Evolutionary conservation across 495 filamentous ascomycete species (phyloP).

Genomic region (Lepidopterella palustris): DNA sequence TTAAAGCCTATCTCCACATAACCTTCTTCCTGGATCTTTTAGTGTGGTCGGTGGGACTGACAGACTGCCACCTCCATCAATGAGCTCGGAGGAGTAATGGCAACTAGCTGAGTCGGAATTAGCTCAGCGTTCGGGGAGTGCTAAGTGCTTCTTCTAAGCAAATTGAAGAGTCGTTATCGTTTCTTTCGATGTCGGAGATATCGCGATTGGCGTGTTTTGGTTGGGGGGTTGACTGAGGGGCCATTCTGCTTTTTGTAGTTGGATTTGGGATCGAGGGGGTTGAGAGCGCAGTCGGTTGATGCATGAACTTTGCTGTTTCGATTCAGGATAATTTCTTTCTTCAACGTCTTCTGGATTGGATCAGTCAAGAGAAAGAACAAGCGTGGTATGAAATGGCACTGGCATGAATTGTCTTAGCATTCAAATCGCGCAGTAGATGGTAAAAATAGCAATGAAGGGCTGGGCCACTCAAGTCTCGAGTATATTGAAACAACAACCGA

Average conservation of each 20-base stretch:
- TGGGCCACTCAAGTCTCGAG: no score
- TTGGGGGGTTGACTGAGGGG: not conserved
- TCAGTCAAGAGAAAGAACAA: not conserved
- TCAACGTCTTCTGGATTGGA: no score
- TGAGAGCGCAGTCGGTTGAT: not conserved
- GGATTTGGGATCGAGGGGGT: not conserved
- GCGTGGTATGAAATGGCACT: not conserved
- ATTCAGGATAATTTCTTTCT: no score
- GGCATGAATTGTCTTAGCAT: not conserved
- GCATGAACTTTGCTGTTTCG: not conserved
- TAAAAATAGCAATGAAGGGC: no score
- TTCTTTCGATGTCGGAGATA: not conserved
- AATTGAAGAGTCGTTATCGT: not conserved
- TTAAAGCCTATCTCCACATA: conserved; percentile 4
- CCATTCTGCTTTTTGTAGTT: not conserved
- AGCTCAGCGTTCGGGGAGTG: not conserved
- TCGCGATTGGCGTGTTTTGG: not conserved
- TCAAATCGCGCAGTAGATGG: no score
- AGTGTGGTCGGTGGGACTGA: not conserved
- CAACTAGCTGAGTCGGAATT: not conserved
- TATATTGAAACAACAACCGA: no score
- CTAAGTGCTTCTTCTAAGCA: no score
- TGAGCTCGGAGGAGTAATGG: not conserved
- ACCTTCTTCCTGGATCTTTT: conserved; percentile 5
- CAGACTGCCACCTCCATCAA: not conserved